A percentile compares a stretch with the other conserved stretches of the same genome.
Conservation (phyloP, 1,139 yeast genomes). For the Yamadazyma buinensis region DNA sequence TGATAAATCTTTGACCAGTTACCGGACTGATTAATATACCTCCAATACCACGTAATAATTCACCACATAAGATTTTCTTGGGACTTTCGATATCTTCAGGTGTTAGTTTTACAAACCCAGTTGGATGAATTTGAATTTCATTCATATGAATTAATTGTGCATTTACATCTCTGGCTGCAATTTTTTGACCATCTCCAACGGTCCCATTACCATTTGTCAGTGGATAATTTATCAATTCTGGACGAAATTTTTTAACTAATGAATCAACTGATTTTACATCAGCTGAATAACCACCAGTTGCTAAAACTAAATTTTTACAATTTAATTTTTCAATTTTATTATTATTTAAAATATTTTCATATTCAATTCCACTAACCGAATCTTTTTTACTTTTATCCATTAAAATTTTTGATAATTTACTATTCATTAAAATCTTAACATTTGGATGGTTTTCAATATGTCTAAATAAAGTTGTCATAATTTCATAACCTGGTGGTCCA, state of each 20-base stretch:
- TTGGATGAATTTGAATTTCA: slow-evolving; percentile 37
- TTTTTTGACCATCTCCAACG: slow-evolving; percentile 37
- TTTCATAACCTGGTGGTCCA: slow-evolving; percentile 37
- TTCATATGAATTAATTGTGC: slow-evolving; percentile 36
- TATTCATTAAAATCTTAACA: slow-evolving; percentile 19
- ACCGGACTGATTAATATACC: slow-evolving; percentile 31
- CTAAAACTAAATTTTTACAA: slow-evolving; percentile 25
- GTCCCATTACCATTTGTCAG: slow-evolving; percentile 35
- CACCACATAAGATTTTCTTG: slow-evolving; percentile 37
- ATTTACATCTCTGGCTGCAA: slow-evolving; percentile 27
- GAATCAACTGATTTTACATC: slow-evolving; percentile 19
- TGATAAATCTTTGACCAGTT: slow-evolving; percentile 30
- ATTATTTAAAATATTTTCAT: slow-evolving; percentile 6
- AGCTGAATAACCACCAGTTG: slow-evolving; percentile 40
- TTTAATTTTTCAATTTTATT: slow-evolving; percentile 8
- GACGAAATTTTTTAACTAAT: slow-evolving; percentile 26
- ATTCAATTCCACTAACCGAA: slow-evolving; percentile 20
- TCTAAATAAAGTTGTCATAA: slow-evolving; percentile 24
- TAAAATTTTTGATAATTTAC: slow-evolving; percentile 18
- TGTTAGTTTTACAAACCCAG: slow-evolving; percentile 30
- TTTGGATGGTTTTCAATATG: slow-evolving; percentile 12
- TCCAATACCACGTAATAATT: slow-evolving; percentile 35
- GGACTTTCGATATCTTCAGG: slow-evolving; percentile 12
- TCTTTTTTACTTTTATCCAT: slow-evolving; percentile 3
- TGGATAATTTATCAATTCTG: slow-evolving; percentile 29